phyloP scores from a whole-genome alignment of 129 eudicot species.

The Escallonia rubra region DNA sequence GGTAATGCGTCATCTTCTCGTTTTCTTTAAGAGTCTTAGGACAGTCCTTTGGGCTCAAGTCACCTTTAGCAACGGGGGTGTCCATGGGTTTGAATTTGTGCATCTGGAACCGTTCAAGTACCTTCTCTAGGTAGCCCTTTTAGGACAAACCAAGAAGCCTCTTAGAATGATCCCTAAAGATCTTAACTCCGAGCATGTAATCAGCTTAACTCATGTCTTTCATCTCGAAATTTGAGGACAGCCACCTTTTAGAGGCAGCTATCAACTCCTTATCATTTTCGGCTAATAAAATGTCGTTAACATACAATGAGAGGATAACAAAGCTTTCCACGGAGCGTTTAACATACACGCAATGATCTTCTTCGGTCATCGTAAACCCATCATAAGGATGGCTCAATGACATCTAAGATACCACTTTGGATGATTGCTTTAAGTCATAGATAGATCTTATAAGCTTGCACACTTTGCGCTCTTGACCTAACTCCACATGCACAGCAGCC shows the following conservation, averaged over 20 bases:
- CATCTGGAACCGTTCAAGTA: too few relatives aligned
- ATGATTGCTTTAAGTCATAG: background rate
- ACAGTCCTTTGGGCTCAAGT: too few relatives aligned
- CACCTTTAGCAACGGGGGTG: too few relatives aligned
- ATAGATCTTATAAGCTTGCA: background rate
- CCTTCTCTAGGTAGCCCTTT: too few relatives aligned
- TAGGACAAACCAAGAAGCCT: too few relatives aligned
- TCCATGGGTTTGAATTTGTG: too few relatives aligned
- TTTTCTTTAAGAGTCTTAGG: too few relatives aligned
- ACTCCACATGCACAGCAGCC: too few relatives aligned
- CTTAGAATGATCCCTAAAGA: too few relatives aligned
- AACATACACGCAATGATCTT: constrained; percentile 12
- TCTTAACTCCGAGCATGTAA: too few relatives aligned
- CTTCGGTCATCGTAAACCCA: background rate
- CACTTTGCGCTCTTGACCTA: background rate
- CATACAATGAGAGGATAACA: background rate
- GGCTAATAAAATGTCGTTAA: constrained; percentile 5
- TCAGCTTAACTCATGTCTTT: too few relatives aligned
- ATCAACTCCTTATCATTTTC: background rate
- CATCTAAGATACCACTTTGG: constrained; percentile 5
- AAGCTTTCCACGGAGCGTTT: background rate
- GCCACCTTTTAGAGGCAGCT: background rate
- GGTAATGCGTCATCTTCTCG: too few relatives aligned
- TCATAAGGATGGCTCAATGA: background rate
- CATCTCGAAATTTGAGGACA: constrained; percentile 7